Base-by-base conservation (phyloP, 345 rosid species). In the Euphorbia tirucalli region DNA sequence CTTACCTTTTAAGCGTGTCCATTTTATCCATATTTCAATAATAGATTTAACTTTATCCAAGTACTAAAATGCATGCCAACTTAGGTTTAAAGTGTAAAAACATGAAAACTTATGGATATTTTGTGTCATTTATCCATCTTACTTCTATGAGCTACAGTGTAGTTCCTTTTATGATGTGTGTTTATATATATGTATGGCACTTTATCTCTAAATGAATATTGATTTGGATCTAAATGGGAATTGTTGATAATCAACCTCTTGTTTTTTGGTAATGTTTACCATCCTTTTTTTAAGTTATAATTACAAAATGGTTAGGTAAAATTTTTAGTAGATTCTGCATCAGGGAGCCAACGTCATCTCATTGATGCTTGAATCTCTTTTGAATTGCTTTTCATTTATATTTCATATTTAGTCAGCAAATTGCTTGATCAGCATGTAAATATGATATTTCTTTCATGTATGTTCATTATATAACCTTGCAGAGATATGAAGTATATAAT, bases 401-500 rank as follows among this genome's bases (percentile, higher is more conserved):
- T 8, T 68, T 35, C 27, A 49, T 49, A 32, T 56, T 56, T 32
- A 54, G 14, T 68, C 14, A 37, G 57, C 35, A 54, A 18, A 37
- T 50, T n/a, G 25, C 44, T 39, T 58, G 49, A 65, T 35, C 35
- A 58, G 8, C 32, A 15, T 61, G 52, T 37, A 62, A 49, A 31
- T 32, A 37, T 25, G 32, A 14, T 22, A 3, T 27, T 66, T n/a
- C n/a, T 71, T 52, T 21, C 70, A 25, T 32, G 9, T 49, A 30
- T 63, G 43, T 18, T 46, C 65, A 56, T 77, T 70, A 71, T 65
- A 50, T 76, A 41, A 54, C 79, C 56, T 65, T 80, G 52, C 83
- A 89, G 97, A 79, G 77, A 76, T 72, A 74, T 78, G 90, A 80
- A 74, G 78, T 70, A 35, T 67, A 79, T 80, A 73, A 75, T 61